These are phyloP conservation scores for Mimosa pudica DNA, from an alignment of 306 rosid species.

Conservation along the genomic window DNA sequence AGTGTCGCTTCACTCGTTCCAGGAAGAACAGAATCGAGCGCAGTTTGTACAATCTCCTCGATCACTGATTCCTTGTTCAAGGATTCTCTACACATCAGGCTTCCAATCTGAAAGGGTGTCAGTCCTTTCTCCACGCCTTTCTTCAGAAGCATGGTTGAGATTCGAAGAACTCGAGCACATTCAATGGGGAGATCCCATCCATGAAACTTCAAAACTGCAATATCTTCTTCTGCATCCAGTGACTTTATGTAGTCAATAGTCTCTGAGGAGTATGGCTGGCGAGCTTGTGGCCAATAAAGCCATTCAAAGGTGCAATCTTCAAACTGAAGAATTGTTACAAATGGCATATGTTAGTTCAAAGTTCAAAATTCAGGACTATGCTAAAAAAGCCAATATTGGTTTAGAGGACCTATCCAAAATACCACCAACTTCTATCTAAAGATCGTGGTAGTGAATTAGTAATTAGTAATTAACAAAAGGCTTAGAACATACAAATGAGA, in stretches of 20 bases:
- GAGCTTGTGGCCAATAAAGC: constrained; percentile 99
- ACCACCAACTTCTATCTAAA: constrained; percentile 7
- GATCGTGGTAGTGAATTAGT: not conserved
- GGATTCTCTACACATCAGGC: constrained; percentile 73
- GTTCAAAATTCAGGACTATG: constrained; percentile 42
- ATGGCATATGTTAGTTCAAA: constrained; percentile 9
- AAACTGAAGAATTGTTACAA: constrained; percentile 55
- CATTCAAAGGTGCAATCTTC: constrained; percentile 97
- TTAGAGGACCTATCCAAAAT: not conserved
- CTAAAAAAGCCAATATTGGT: not conserved
- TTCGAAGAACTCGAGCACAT: constrained; percentile 78
- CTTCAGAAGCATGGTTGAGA: constrained; percentile 94
- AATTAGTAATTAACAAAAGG: not conserved
- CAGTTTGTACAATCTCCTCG: constrained; percentile 80
- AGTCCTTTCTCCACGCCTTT: constrained; percentile 81
- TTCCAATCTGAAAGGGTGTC: constrained; percentile 81
- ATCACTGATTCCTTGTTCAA: constrained; percentile 72
- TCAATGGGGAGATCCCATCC: constrained; percentile 82
- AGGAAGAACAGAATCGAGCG: constrained; percentile 71
- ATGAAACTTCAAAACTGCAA: constrained; percentile 76
- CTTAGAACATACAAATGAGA: not conserved
- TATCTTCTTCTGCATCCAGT: constrained; percentile 81
- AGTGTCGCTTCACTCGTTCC: constrained; percentile 77
- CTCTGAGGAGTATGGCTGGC: constrained; percentile 64
- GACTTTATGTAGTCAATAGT: constrained; percentile 67